A percentile compares a stretch with the other conserved stretches of the same genome.
Evolutionary conservation across 768 basidiomycete genomes (phyloP).

Genomic region (Hygrocybe coccinea): DNA sequence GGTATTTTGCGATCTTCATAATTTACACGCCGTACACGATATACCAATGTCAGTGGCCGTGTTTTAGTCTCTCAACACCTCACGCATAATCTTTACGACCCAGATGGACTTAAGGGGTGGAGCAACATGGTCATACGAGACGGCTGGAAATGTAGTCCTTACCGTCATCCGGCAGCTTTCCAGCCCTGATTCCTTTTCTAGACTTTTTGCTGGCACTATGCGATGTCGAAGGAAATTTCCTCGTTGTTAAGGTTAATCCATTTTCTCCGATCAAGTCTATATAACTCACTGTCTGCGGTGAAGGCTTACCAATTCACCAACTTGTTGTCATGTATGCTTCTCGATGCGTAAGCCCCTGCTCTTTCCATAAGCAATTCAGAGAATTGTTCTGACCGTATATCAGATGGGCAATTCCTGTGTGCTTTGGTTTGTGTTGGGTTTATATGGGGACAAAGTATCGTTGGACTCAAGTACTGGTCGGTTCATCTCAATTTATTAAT

Average conservation of each 20-base stretch:
- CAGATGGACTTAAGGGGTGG: constrained; percentile 86
- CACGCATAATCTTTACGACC: constrained; percentile 4
- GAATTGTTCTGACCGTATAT: constrained; percentile 6
- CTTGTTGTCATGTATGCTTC: constrained; percentile 84
- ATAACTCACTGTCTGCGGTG: not conserved
- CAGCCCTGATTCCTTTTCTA: constrained; percentile 22
- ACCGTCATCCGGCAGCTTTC: constrained; percentile 18
- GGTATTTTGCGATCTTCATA: constrained; percentile 72
- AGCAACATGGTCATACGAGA: constrained; percentile 63
- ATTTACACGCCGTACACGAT: constrained; percentile 88
- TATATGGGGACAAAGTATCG: constrained; percentile 78
- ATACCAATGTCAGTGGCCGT: constrained; percentile 60
- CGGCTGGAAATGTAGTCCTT: constrained; percentile 74
- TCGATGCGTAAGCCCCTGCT: constrained; percentile 61
- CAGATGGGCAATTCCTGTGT: constrained; percentile 87
- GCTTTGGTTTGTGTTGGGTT: constrained; percentile 76
- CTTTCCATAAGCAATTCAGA: not conserved
- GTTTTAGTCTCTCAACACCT: not conserved
- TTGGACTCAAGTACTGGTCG: constrained; percentile 75
- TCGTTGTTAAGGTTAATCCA: constrained; percentile 63
- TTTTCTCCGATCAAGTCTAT: not conserved
- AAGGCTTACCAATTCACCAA: constrained; percentile 85
- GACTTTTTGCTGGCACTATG: constrained; percentile 74
- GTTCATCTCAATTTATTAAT: constrained; percentile 17
- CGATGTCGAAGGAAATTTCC: constrained; percentile 86